Evolutionary conservation across 164 flowering plant genomes (phyloP), one percentile per base, ranked within the genome.

Genomic region (Protea cynaroides): DNA sequence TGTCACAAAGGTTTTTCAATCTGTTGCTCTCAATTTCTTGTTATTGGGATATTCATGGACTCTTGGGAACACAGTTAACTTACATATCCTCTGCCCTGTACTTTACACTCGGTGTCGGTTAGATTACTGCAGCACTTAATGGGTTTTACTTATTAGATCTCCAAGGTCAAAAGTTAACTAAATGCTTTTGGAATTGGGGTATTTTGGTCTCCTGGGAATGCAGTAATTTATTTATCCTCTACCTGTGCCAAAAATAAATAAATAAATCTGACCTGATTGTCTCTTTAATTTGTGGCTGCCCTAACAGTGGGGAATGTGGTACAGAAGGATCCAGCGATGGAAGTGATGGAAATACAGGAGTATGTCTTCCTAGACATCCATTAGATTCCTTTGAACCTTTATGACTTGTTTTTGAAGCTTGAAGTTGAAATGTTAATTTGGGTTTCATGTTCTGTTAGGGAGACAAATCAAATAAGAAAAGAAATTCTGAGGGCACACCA

Each of bases 321-420:
- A 61, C 61, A n/a, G 95, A 84, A 67, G 90, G 80, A 67, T 85
- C 97, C 9, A 85, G 84, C 71, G 82, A 82, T 69, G 91, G 89
- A 56, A 92, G 96, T 77, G 82, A 86, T 71, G 86, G 85, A 56
- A 82, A 80, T 70, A 82, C 88, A 47, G 74, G 71, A 79, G 97
- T 85, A 72, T 71, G 73, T 46, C 50, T 44, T 68, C 36, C 23
- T 36, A 17, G 54, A 54, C 38, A 25, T 64, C 9, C 24, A 40
- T 60, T 29, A 57, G 63, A 14, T 61, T 51, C 21, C 12, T 63
- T 36, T 17, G n/a, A 63, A 19, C 37, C 9, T 62, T 2, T 36
- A 17, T n/a, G 0, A 21, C 7, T 40, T 38, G 7, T 8, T 38
- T 37, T 1, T 8, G 34, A 37, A 23, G 52, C 52, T 11, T 19